Base-by-base conservation (phyloP, 805 yeast genomes). In the Candida nemodendra region DNA sequence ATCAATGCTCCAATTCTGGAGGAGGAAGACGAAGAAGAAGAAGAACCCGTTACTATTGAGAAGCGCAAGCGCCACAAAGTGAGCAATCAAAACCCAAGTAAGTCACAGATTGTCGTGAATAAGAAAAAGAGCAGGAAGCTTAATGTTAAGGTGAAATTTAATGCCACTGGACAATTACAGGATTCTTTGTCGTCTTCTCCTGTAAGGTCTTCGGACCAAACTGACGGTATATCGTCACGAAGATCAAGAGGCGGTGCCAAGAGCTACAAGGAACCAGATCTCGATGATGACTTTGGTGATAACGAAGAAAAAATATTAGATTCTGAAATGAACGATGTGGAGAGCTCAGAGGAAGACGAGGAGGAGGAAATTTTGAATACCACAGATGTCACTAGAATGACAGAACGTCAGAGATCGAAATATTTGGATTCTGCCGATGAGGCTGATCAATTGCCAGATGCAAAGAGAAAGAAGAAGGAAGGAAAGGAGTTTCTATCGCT, bases 351-450 rank as follows among this genome's bases (percentile, higher is more conserved):
- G 27, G 45, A 43, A 33, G 76, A 69, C 38, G 63, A 66, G 5
- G 74, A 68, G 34, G 70, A 68, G 44, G 66, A 66, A 30, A 71
- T 74, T 2, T 51, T 55, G 16, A 62, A 57, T 14, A 61, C 65
- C 23, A 64, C 66, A 9, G 79, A 75, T 48, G 41, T 68, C 15
- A 56, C 74, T 13, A 66, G 71, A 36, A 67, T 76, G 74, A 77
- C 82, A 2, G 81, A 76, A 41, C 56, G 82, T 45, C 83, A 78
- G 54, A 56, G 79, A 32, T 70, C 77, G 4, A 65, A 69, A 44
- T 66, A 55, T 30, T 42, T 61, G 31, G 74, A 69, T 15, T 48
- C 54, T 6, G 39, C 48, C 19, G 65, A 53, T 7, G 59, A 51
- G 7, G 39, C 49, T 9, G 54, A 50, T 19, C 36, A 29, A 8